A percentile compares a stretch with the other conserved stretches of the same genome.
These are phyloP conservation scores for Sporisorium sorghi DNA, from an alignment of 1,284 basidiomycete species.

Conservation along the genomic window DNA sequence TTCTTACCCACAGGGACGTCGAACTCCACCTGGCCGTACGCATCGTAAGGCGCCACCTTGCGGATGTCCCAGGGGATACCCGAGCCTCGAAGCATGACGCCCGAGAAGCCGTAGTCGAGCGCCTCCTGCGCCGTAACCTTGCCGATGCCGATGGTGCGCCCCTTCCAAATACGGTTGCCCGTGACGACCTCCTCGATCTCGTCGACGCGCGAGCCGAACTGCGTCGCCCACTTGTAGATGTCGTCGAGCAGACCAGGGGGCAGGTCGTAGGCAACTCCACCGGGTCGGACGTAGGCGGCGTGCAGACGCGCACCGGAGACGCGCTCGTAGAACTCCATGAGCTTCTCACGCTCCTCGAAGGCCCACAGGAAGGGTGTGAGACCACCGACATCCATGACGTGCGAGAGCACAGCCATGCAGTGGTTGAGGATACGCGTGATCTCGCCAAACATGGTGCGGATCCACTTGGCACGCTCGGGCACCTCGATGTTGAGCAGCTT, in stretches of 20 bases:
- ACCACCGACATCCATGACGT: conserved; percentile 82
- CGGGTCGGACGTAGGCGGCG: conserved; percentile 96
- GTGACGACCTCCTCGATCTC: conserved; percentile 99
- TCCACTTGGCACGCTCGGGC: conserved; percentile 99
- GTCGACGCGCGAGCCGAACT: conserved; percentile 89
- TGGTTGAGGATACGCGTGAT: conserved; percentile 97
- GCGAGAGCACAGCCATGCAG: conserved; percentile 95
- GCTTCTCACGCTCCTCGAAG: conserved; percentile 99
- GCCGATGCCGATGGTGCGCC: conserved; percentile 90
- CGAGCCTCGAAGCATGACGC: conserved; percentile 95
- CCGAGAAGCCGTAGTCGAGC: conserved; percentile 91
- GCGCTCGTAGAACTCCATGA: conserved; percentile 99
- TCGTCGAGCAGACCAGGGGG: conserved; percentile 96
- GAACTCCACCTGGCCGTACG: conserved; percentile 97
- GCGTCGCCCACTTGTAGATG: conserved; percentile 97
- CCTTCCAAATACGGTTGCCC: conserved; percentile 98
- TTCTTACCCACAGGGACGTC: conserved; percentile 95
- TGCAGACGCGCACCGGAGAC: conserved; percentile 97
- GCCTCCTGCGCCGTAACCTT: conserved; percentile 92
- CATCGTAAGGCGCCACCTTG: conserved; percentile 93
- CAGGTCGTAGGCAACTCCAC: conserved; percentile 96
- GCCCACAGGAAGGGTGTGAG: conserved; percentile 99
- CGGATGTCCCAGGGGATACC: conserved; percentile 93
- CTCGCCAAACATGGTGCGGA: conserved; percentile 95
- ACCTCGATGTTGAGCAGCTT: conserved; percentile 98